Evolutionary conservation across 495 filamentous ascomycete genomes (phyloP).

Genomic region (Hypoxylon cercidicola): DNA sequence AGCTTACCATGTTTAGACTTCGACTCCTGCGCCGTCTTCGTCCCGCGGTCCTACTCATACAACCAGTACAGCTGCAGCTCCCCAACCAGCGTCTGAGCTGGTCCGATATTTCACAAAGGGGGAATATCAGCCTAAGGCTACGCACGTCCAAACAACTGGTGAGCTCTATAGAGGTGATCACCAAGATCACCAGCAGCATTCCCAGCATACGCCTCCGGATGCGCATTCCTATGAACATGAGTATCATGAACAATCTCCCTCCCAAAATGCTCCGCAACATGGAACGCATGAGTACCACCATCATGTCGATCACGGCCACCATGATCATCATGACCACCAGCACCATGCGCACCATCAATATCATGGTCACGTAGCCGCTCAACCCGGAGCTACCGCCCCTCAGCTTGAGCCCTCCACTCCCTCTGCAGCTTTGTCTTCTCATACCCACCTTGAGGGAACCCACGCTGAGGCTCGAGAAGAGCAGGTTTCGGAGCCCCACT

Average conservation of each 20-base stretch:
- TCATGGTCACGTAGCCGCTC: conserved; percentile 31
- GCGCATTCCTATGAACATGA: conserved; percentile 32
- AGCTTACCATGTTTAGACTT: conserved; percentile 27
- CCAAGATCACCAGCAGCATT: conserved; percentile 35
- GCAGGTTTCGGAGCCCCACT: conserved; percentile 52
- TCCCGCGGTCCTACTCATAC: conserved; percentile 3
- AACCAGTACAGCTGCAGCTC: neutral
- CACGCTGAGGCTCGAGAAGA: conserved; percentile 54
- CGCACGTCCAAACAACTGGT: conserved; percentile 44
- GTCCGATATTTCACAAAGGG: conserved; percentile 64
- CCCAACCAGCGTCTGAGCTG: conserved; percentile 45
- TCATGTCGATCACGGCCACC: conserved; percentile 16
- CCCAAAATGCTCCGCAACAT: conserved; percentile 15
- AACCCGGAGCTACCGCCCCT: conserved; percentile 35
- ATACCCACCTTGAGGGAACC: conserved; percentile 36
- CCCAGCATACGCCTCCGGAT: conserved; percentile 26
- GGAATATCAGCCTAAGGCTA: conserved; percentile 59
- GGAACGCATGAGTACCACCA: conserved; percentile 14
- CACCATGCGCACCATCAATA: conserved; percentile 19
- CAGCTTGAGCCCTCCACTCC: conserved; percentile 36
- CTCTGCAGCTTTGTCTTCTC: conserved; percentile 46
- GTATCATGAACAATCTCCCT: conserved; percentile 18
- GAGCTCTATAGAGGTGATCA: conserved; percentile 34
- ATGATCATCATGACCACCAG: conserved; percentile 9
- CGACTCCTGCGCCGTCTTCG: conserved; percentile 8